Evolutionary conservation across 2,329 filamentous ascomycete species (phyloP), one percentile per base, ranked within the genome.

Genomic region (Talaromyces sp.): DNA sequence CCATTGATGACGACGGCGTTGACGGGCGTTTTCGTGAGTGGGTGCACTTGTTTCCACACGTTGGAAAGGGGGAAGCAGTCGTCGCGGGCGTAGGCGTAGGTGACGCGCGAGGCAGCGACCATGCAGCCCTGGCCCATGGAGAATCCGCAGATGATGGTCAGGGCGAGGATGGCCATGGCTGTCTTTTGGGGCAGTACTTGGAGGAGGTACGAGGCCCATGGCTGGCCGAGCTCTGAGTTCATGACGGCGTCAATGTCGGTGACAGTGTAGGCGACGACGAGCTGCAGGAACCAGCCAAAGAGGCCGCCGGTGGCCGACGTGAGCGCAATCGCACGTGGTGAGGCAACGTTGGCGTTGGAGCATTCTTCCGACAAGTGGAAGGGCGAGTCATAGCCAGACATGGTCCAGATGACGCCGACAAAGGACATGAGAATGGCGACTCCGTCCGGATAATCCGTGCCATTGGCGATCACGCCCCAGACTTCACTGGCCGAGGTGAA

Each of bases 311-410:
- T 78, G 1, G 77, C 83, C 0, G 86, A 86, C 0, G 89, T 91
- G 69, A 90, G 77, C 41, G 90, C 84, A 57, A 91, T 91, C 8
- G 88, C 88, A 13, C 88, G 83, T 0, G 88, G 88, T 10, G 86
- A 84, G 31, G 89, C 88, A 52, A 90, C 75, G 65, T 84, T 86
- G 29, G 89, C 88, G 66, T 91, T 91, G 62, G 85, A 86, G 73
- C 88, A 91, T 72, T 91, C 88, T 69, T 91, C 88, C 3, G 85
- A 82, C n/a, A 91, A 74, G 73, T 91, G 88, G 71, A 90, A 90
- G 0, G 87, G 84, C 0, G 82, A 82, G 71, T 89, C 87, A 69
- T 89, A 89, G 46, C 86, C 86, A 6, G 80, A 80, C 81, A 86
- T 87, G 5, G 86, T 88, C 86, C 86, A 89, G 64, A 89, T 88